A percentile compares a stretch with the other conserved stretches of the same genome.
These are phyloP conservation scores for Colletotrichum orchidophilum DNA, from an alignment of 2,329 filamentous ascomycete genomes.

Conservation along the genomic window DNA sequence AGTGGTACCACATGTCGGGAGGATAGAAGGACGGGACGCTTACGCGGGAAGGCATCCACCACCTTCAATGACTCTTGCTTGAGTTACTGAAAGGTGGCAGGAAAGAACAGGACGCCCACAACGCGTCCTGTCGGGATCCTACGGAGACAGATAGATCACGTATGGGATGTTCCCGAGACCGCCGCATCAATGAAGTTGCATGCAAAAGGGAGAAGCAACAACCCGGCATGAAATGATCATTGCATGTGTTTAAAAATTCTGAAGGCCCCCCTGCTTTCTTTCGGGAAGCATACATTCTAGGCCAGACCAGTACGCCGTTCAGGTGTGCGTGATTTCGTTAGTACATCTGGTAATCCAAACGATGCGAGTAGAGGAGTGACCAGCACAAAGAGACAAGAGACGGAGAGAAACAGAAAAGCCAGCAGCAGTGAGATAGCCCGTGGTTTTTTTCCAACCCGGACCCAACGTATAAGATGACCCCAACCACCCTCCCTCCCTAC, in stretches of 20 bases:
- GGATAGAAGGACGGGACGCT: too few relatives aligned
- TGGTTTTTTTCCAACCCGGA: constrained; percentile 10
- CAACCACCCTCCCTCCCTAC: not conserved
- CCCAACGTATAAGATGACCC: constrained; percentile 10
- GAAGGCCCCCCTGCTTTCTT: not conserved
- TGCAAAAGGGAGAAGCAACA: not conserved
- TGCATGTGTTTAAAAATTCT: not conserved
- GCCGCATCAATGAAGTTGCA: not conserved
- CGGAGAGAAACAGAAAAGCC: not conserved
- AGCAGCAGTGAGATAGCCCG: constrained; percentile 1
- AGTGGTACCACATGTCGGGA: too few relatives aligned
- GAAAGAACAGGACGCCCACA: too few relatives aligned
- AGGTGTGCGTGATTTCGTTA: constrained; percentile 31
- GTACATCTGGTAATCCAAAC: constrained; percentile 21
- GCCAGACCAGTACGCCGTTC: constrained; percentile 12
- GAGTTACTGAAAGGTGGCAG: too few relatives aligned
- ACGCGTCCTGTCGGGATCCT: too few relatives aligned
- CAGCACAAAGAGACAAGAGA: constrained; percentile 21
- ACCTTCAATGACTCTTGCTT: too few relatives aligned
- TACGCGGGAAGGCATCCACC: too few relatives aligned
- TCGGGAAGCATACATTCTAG: constrained; percentile 23
- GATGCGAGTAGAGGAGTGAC: constrained; percentile 20
- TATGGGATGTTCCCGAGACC: not conserved
- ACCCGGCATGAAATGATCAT: not conserved
- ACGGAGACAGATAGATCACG: not conserved